These are phyloP conservation scores for Calonectria naviculata DNA, from an alignment of 2,329 filamentous ascomycete species.

Conservation along the genomic window DNA sequence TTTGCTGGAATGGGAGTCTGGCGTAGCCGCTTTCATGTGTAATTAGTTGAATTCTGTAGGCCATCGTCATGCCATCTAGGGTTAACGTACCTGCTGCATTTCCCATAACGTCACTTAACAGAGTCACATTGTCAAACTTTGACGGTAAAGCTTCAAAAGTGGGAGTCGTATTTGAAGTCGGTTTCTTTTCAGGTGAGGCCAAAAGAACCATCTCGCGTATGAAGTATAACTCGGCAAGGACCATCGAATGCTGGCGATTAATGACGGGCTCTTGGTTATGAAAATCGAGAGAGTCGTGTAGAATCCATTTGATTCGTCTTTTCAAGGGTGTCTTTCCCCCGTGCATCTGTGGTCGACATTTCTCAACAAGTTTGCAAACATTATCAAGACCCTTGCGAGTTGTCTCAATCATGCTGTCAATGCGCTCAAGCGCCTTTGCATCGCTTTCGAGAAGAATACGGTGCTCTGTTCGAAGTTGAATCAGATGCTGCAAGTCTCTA, in stretches of 20 bases:
- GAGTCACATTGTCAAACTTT: neutral
- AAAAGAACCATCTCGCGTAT: neutral
- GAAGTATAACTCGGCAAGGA: slow-evolving; percentile 7
- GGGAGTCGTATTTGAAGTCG: neutral
- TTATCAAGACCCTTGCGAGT: neutral
- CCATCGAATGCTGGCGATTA: slow-evolving; percentile 1
- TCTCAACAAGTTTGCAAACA: slow-evolving; percentile 6
- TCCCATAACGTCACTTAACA: slow-evolving; percentile 1
- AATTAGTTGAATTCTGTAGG: neutral
- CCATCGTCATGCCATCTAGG: neutral
- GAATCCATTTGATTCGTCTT: neutral
- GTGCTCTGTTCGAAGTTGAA: slow-evolving; percentile 5
- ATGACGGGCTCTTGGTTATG: neutral
- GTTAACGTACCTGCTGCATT: neutral
- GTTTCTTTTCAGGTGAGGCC: neutral
- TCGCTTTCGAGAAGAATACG: neutral
- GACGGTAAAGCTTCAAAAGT: neutral
- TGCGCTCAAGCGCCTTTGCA: neutral
- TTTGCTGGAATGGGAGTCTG: neutral
- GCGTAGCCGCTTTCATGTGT: neutral
- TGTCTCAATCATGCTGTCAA: slow-evolving; percentile 6
- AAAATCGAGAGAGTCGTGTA: slow-evolving; percentile 6
- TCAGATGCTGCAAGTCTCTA: slow-evolving; percentile 12
- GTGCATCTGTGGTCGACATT: neutral
- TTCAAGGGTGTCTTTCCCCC: neutral